Evolutionary conservation across 805 yeast species (phyloP).

Genomic region (Ogataea trehalophila): DNA sequence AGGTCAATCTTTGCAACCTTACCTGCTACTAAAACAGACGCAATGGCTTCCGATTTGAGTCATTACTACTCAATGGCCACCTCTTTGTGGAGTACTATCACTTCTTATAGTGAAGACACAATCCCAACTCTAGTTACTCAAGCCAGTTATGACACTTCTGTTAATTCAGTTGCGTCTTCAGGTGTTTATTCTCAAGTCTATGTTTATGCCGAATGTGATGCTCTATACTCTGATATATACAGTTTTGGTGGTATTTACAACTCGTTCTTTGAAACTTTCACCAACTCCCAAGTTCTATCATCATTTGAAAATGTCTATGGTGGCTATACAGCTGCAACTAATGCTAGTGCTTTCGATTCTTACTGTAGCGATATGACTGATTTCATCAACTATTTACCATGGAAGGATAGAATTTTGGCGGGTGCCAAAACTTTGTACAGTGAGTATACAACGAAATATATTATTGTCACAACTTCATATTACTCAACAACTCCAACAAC

Average conservation of each 20-base stretch:
- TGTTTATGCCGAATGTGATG: constrained; percentile 9
- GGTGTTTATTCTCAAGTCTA: constrained; percentile 4
- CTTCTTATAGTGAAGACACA: neutral
- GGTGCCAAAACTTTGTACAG: constrained; percentile 2
- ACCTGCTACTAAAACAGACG: neutral
- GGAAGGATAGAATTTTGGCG: constrained; percentile 4
- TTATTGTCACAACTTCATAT: neutral
- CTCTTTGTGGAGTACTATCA: neutral
- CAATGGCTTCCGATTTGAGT: neutral
- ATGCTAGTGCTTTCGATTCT: neutral
- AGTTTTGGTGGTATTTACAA: constrained; percentile 3
- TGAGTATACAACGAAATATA: constrained; percentile 1
- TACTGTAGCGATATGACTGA: constrained; percentile 2
- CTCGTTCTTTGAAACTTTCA: constrained; percentile 2
- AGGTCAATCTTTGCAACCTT: neutral
- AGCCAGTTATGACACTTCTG: neutral
- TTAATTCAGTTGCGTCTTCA: neutral
- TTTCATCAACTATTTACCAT: constrained; percentile 3
- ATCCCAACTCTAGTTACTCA: neutral
- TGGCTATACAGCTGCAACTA: neutral
- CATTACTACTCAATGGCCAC: neutral
- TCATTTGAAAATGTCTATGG: constrained; percentile 1
- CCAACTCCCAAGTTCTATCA: neutral
- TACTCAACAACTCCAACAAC: constrained; percentile 5
- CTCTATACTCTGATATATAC: constrained; percentile 2